Percentiles rank a stretch among this genome's conserved stretches.
Conservation (phyloP, 108 stramenopile species). For the Schizochytrium sp. region DNA sequence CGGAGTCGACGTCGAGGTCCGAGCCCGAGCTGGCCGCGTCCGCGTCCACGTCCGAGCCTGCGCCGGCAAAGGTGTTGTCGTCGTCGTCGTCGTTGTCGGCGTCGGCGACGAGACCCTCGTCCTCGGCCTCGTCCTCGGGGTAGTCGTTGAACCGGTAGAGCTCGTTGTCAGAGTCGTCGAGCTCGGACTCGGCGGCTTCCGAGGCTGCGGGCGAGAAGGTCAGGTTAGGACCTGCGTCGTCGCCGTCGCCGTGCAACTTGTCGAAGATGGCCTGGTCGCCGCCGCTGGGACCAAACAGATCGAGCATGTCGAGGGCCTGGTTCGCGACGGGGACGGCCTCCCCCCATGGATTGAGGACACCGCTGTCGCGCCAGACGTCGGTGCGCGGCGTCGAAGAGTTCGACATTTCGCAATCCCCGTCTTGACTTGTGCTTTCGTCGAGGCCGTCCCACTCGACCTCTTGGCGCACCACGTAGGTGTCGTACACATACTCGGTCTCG, state of each 20-base stretch:
- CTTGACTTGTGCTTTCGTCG: not conserved
- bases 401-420: not conserved
- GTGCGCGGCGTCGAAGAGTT: not conserved
- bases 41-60: too few relatives aligned
- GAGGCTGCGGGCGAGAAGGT: not conserved
- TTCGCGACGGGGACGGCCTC: not conserved
- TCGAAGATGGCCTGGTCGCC: not conserved
- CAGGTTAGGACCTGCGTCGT: not conserved
- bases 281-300: not conserved
- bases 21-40: too few relatives aligned
- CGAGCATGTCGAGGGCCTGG: not conserved
- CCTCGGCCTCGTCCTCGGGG: not conserved
- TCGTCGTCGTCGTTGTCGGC: not conserved
- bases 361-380: not conserved
- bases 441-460: not conserved
- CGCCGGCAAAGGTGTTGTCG: not conserved
- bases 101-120: not conserved
- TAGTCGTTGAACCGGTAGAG: not conserved
- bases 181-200: not conserved
- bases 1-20: too few relatives aligned
- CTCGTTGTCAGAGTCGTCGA: not conserved
- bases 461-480: conserved; percentile 1
- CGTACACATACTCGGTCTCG: not conserved
- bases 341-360: not conserved
- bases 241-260: not conserved